Conservation (phyloP, 2,329 filamentous ascomycete species). For the Laburnicola sp. region DNA sequence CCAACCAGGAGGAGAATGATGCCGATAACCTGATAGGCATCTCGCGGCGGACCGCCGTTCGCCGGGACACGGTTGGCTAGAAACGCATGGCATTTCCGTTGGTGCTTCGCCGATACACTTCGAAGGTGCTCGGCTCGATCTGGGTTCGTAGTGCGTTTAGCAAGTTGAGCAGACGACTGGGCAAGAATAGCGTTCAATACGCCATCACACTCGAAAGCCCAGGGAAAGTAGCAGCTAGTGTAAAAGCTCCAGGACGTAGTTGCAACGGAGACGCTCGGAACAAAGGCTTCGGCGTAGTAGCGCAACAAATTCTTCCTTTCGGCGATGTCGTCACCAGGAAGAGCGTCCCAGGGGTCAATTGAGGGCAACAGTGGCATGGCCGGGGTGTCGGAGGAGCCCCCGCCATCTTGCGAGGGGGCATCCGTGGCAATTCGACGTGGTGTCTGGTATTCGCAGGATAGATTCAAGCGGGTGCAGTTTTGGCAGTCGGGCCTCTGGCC, state of each 20-base stretch:
- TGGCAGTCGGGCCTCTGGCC: slow-evolving; percentile 38
- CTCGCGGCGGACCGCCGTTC: slow-evolving; percentile 27
- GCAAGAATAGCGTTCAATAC: slow-evolving; percentile 43
- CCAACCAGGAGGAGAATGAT: slow-evolving; percentile 41
- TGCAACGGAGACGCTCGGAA: slow-evolving; percentile 43
- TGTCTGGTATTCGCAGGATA: slow-evolving; percentile 42
- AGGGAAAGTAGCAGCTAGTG: slow-evolving; percentile 41
- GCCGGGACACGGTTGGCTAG: slow-evolving; percentile 35
- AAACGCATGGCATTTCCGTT: slow-evolving; percentile 38
- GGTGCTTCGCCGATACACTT: slow-evolving; percentile 35
- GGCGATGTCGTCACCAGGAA: slow-evolving; percentile 28
- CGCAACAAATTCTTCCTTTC: slow-evolving; percentile 37
- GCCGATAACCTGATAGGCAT: slow-evolving; percentile 40
- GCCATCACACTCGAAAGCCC: slow-evolving; percentile 41
- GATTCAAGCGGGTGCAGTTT: slow-evolving; percentile 41
- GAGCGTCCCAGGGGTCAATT: slow-evolving; percentile 36
- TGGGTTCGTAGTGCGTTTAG: slow-evolving; percentile 29
- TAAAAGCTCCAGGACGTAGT: slow-evolving; percentile 42
- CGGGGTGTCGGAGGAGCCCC: slow-evolving; percentile 19
- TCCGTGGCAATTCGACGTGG: slow-evolving; percentile 30
- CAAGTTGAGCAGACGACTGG: slow-evolving; percentile 41
- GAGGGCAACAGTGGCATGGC: slow-evolving; percentile 23
- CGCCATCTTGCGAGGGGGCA: slow-evolving; percentile 8
- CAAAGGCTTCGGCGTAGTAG: slow-evolving; percentile 43
- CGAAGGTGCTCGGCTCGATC: slow-evolving; percentile 36